These are phyloP conservation scores for Amphibolis antarctica DNA, from an alignment of 106 monocot genomes.

Conservation along the genomic window DNA sequence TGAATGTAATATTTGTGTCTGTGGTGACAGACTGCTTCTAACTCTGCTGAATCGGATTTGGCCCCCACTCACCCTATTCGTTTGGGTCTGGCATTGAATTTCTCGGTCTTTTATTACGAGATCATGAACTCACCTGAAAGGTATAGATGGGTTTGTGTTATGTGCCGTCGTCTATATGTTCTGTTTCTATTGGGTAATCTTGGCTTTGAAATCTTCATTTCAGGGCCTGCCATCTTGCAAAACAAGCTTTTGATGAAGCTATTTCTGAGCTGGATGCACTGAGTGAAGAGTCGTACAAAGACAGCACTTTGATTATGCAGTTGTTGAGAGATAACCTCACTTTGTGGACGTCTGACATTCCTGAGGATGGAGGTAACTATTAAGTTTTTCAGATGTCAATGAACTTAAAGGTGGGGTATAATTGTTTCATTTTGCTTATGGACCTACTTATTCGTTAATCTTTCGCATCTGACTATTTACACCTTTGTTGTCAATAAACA, in stretches of 20 bases:
- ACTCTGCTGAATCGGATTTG: conserved; percentile 51
- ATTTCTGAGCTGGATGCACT: conserved; percentile 52
- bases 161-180: neutral
- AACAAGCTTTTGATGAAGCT: conserved; percentile 73
- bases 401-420: too few relatives aligned
- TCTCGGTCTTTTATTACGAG: conserved; percentile 85
- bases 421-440: too few relatives aligned
- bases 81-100: conserved; percentile 74
- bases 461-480: too few relatives aligned
- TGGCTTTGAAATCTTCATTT: neutral
- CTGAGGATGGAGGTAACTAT: conserved; percentile 49
- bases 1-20: neutral
- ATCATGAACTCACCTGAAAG: conserved; percentile 84
- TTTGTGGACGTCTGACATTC: conserved; percentile 64
- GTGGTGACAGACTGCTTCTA: conserved; percentile 45
- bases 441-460: too few relatives aligned
- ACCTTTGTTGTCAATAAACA: too few relatives aligned
- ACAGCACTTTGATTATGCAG: conserved; percentile 67
- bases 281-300: conserved; percentile 77
- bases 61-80: conserved; percentile 75
- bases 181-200: neutral
- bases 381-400: too few relatives aligned
- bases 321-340: conserved; percentile 62
- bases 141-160: conserved; percentile 14
- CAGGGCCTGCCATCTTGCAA: conserved; percentile 65